Base-by-base conservation (phyloP, 306 rosid species). In the Purshia tridentata region DNA sequence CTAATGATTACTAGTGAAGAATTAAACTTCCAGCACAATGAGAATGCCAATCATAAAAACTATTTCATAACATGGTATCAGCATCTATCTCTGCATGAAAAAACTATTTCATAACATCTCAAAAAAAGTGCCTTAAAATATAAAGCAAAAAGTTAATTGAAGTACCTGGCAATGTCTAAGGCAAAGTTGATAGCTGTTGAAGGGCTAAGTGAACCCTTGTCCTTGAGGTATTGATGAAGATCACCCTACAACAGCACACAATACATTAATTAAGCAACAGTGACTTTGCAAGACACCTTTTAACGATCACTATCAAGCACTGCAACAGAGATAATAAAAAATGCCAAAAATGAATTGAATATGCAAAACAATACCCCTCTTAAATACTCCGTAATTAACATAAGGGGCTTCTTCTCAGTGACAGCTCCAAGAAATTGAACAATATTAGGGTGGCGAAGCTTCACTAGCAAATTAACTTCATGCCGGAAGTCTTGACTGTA, bases 401-500 rank as follows among this genome's bases (percentile, higher is more conserved):
- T 90, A 55, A 95, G 93, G 57, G 99, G 99, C 76, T 88, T 95
- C 82, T 87, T 90, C 47, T 95, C 98, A 0, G 99, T 95, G 77
- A 95, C 99, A 81, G 99, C 99, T 83, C 99, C 99, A 79, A 95
- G 99, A 81, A 95, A 95, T 83, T 95, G 99, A 75, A 95, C 99
- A 63, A 95, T 87, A 76, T 95, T 95, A 44, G 99, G 99, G 72
- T 95, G 99, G 69, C 98, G 98, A 81, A 95, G 93, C 92, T 95
- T 95, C 91, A 95, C 98, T 46, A 95, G 85, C 88, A 95, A 85
- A 78, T 81, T 88, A 76, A 95, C 99, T 83, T 95, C 99, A 70
- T 95, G 99, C 76, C 98, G 82, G 72, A 95, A 95, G 83, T 95
- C 99, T 84, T 94, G 96, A 80, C 98, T 92, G 88, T 65, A 70